Conservation (phyloP, 306 rosid species). For the Chamaecrista fasciculata region DNA sequence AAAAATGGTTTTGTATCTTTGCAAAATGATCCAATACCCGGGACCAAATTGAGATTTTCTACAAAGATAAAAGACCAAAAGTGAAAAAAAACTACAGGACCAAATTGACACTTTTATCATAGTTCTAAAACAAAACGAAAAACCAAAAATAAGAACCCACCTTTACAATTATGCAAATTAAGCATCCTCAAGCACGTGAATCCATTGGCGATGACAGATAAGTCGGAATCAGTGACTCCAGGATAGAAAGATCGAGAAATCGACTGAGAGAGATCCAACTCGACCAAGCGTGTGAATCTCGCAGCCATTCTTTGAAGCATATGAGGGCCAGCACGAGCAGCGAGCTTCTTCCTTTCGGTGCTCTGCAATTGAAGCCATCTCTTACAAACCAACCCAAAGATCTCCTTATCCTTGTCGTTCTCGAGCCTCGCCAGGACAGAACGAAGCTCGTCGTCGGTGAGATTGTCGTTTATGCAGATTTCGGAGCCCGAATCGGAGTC, state of each 20-base stretch:
- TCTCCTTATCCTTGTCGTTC: conserved; percentile 68
- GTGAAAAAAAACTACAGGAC: no score
- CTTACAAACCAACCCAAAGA: conserved; percentile 82
- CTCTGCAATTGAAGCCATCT: conserved; percentile 92
- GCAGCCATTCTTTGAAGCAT: conserved; percentile 84
- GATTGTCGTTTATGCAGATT: conserved; percentile 56
- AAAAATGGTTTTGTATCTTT: no score
- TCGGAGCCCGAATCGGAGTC: conserved; percentile 20
- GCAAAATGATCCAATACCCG: no score
- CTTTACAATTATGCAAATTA: conserved; percentile 73
- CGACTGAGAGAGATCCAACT: conserved; percentile 89
- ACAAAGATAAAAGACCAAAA: no score
- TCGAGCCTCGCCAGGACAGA: conserved; percentile 59
- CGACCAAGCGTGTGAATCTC: conserved; percentile 67
- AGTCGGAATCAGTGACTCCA: conserved; percentile 86
- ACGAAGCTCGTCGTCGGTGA: conserved; percentile 86
- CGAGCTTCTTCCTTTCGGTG: conserved; percentile 81
- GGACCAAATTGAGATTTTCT: no score
- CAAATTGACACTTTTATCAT: no score
- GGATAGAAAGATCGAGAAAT: conserved; percentile 89
- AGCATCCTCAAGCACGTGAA: conserved; percentile 69
- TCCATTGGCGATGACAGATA: conserved; percentile 64
- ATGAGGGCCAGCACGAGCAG: conserved; percentile 88
- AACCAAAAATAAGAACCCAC: no score
- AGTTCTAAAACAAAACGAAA: no score